These are phyloP conservation scores for Allium cepa DNA, from an alignment of 106 monocot species.

Conservation along the genomic window DNA sequence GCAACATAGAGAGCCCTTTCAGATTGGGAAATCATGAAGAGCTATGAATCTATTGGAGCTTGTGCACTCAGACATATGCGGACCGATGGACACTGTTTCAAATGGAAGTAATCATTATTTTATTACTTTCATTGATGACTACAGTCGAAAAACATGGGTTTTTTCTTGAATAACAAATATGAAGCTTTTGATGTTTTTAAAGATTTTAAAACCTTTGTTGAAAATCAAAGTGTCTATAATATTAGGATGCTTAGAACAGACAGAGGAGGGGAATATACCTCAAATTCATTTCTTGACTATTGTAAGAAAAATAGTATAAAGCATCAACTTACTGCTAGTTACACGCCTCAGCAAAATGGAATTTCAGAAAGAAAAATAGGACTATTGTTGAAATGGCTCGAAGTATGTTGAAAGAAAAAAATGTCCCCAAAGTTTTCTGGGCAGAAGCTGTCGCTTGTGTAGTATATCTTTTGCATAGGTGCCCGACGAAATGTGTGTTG, in stretches of 20 bases:
- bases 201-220: slow-evolving; percentile 1
- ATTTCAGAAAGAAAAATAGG: slow-evolving; percentile 1
- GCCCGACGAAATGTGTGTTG: not conserved
- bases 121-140: not conserved
- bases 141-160: not conserved
- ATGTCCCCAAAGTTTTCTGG: no score
- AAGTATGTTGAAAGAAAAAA: slow-evolving; percentile 5
- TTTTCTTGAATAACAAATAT: not conserved
- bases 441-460: no score
- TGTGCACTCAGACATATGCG: no score
- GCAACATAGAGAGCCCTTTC: no score
- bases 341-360: slow-evolving; percentile 2
- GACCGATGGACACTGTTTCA: not conserved
- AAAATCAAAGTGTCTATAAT: not conserved
- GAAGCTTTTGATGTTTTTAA: slow-evolving; percentile 2
- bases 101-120: not conserved
- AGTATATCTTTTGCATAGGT: no score
- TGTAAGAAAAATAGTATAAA: no score
- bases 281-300: no score
- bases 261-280: not conserved
- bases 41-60: no score
- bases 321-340: not conserved
- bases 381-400: slow-evolving; percentile 6
- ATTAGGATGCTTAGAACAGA: not conserved
- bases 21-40: no score